A percentile compares a stretch with the other conserved stretches of the same genome.
Evolutionary conservation across 2,329 filamentous ascomycete genomes (phyloP).

Genomic region (Arthrobotrys conoides): DNA sequence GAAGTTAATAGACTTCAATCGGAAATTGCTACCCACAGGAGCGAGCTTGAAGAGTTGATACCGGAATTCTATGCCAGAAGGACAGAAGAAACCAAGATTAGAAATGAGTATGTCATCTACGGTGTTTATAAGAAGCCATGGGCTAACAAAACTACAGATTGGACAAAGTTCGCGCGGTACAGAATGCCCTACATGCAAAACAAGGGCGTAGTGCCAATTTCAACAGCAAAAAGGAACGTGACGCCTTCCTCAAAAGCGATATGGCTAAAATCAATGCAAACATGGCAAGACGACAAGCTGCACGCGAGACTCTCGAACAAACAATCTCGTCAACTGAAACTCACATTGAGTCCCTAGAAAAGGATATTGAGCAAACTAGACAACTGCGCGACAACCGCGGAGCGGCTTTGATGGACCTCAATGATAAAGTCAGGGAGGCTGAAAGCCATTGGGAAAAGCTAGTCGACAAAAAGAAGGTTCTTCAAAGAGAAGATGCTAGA

Average conservation of each 20-base stretch:
- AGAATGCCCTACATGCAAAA: constrained; percentile 88
- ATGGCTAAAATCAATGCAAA: constrained; percentile 84
- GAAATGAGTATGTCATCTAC: constrained; percentile 70
- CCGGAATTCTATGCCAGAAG: constrained; percentile 83
- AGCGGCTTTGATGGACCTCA: constrained; percentile 79
- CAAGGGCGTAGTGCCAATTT: constrained; percentile 91
- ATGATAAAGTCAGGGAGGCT: constrained; percentile 80
- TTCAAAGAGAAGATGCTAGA: constrained; percentile 91
- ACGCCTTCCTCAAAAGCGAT: constrained; percentile 83
- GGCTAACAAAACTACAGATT: constrained; percentile 68
- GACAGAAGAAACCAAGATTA: constrained; percentile 79
- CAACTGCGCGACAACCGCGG: constrained; percentile 83
- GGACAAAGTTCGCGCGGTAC: constrained; percentile 80
- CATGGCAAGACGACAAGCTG: constrained; percentile 84
- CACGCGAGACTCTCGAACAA: constrained; percentile 85
- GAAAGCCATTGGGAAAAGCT: constrained; percentile 84
- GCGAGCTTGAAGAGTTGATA: constrained; percentile 79
- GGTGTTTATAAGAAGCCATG: not conserved
- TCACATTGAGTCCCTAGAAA: constrained; percentile 80
- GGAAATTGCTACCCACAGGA: constrained; percentile 82
- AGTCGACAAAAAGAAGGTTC: constrained; percentile 86
- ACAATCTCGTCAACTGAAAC: constrained; percentile 80
- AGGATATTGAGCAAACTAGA: constrained; percentile 79
- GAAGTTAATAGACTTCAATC: constrained; percentile 80
- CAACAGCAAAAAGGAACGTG: constrained; percentile 87